phyloP scores from a whole-genome alignment of 441 rosid genomes.

The Aleurites moluccanus region DNA sequence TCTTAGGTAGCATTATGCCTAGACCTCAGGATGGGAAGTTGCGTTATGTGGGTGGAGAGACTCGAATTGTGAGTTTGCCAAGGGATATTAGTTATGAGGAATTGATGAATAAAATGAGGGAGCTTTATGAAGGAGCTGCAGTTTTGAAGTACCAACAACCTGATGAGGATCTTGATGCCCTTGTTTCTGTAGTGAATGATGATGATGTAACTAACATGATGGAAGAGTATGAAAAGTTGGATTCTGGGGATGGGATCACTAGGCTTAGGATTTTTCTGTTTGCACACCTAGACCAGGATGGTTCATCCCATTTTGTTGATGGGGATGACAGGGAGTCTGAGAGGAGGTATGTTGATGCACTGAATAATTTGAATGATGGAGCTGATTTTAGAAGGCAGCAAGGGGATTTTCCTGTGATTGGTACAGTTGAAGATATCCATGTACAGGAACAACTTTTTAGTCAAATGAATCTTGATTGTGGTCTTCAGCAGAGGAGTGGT shows the following conservation, averaged over 20 bases:
- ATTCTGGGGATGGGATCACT: constrained; percentile 86
- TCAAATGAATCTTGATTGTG: constrained; percentile 55
- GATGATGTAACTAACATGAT: constrained; percentile 95
- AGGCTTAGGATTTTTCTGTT: constrained; percentile 93
- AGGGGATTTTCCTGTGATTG: constrained; percentile 57
- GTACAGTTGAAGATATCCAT: constrained; percentile 54
- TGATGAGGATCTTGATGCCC: constrained; percentile 98
- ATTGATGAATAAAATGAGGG: constrained; percentile 83
- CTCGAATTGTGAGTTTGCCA: constrained; percentile 73
- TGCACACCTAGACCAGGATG: constrained; percentile 68
- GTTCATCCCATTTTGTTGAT: constrained; percentile 57
- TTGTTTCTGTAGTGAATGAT: constrained; percentile 92
- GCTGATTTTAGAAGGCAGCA: constrained; percentile 62
- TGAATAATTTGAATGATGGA: constrained; percentile 76
- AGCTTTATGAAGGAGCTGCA: constrained; percentile 75
- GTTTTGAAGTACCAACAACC: constrained; percentile 96
- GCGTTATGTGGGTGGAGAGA: constrained; percentile 96
- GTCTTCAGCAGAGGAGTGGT: constrained; percentile 49
- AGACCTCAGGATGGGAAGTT: constrained; percentile 93
- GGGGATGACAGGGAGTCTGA: constrained; percentile 86
- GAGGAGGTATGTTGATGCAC: constrained; percentile 95
- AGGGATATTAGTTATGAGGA: constrained; percentile 74
- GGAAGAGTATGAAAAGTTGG: constrained; percentile 99
- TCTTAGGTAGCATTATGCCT: constrained; percentile 87
- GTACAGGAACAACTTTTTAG: constrained; percentile 60